phyloP scores from a whole-genome alignment of 495 filamentous ascomycete species.

The Talaromyces wortmannii region DNA sequence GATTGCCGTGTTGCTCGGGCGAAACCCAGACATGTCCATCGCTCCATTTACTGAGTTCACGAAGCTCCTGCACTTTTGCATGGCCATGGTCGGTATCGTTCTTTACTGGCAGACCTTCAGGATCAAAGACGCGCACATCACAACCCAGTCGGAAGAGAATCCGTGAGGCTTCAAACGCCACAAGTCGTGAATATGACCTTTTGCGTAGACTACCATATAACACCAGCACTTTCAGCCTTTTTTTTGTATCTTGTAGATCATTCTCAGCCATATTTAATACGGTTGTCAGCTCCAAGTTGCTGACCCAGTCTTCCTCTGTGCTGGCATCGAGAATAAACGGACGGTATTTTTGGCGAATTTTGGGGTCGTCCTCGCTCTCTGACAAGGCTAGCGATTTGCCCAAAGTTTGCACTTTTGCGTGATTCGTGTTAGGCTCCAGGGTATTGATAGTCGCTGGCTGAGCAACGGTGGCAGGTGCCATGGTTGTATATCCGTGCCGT shows the following conservation, averaged over 20 bases:
- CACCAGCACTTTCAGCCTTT: constrained; percentile 54
- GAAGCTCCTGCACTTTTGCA: constrained; percentile 59
- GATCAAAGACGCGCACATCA: constrained; percentile 62
- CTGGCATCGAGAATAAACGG: constrained; percentile 46
- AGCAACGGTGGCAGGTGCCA: constrained; percentile 4
- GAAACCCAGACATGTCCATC: constrained; percentile 66
- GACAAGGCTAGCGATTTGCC: constrained; percentile 32
- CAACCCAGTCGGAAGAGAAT: constrained; percentile 63
- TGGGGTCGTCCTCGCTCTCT: constrained; percentile 35
- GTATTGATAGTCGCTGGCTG: not conserved
- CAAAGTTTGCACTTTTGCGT: not conserved
- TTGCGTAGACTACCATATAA: constrained; percentile 55
- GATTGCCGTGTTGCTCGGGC: constrained; percentile 65
- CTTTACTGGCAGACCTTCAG: constrained; percentile 53
- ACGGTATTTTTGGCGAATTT: constrained; percentile 45
- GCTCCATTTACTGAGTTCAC: constrained; percentile 57
- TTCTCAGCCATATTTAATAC: constrained; percentile 43
- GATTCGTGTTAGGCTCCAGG: not conserved
- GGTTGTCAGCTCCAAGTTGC: constrained; percentile 48
- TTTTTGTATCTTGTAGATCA: constrained; percentile 28
- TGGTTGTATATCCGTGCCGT: constrained; percentile 4
- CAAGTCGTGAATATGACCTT: constrained; percentile 54
- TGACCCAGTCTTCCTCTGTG: constrained; percentile 44
- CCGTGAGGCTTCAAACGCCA: constrained; percentile 53
- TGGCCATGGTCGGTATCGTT: constrained; percentile 53